Evolutionary conservation across 2,329 filamentous ascomycete species (phyloP).

Genomic region (Paraphaeosphaeria minitans): DNA sequence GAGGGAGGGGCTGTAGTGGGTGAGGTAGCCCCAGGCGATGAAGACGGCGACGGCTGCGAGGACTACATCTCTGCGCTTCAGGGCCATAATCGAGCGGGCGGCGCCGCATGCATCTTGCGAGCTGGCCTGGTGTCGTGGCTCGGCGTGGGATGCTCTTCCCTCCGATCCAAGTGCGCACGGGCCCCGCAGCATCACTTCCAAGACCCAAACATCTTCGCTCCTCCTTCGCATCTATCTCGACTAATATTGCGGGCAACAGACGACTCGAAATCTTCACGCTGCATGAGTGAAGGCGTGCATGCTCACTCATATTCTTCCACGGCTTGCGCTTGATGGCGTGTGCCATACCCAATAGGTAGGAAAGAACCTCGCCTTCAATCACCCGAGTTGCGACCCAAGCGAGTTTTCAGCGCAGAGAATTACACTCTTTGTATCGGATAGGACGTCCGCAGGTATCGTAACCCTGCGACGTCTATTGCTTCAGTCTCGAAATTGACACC

Average conservation of each 20-base stretch:
- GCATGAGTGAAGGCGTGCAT: too few relatives aligned
- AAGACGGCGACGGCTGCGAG: constrained; percentile 72
- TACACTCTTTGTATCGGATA: not conserved
- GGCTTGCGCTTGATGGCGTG: not conserved
- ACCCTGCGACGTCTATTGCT: not conserved
- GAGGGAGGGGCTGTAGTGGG: constrained; percentile 80
- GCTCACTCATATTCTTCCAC: too few relatives aligned
- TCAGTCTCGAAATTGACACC: not conserved
- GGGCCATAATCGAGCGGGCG: constrained; percentile 66
- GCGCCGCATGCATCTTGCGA: constrained; percentile 44
- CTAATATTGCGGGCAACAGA: too few relatives aligned
- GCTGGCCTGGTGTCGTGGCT: not conserved
- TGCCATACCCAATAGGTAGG: not conserved
- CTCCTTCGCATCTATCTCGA: too few relatives aligned
- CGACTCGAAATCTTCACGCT: too few relatives aligned
- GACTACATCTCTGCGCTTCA: constrained; percentile 70
- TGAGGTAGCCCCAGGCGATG: constrained; percentile 84
- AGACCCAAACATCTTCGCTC: not conserved
- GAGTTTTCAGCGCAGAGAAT: not conserved
- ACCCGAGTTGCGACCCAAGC: not conserved
- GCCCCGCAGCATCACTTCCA: not conserved
- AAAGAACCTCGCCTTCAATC: not conserved
- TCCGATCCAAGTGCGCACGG: constrained; percentile 7
- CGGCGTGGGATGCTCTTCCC: constrained; percentile 4
- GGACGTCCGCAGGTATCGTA: not conserved